phyloP scores from a whole-genome alignment of 2,329 filamentous ascomycete species.

The Rhinocladiella similis region DNA sequence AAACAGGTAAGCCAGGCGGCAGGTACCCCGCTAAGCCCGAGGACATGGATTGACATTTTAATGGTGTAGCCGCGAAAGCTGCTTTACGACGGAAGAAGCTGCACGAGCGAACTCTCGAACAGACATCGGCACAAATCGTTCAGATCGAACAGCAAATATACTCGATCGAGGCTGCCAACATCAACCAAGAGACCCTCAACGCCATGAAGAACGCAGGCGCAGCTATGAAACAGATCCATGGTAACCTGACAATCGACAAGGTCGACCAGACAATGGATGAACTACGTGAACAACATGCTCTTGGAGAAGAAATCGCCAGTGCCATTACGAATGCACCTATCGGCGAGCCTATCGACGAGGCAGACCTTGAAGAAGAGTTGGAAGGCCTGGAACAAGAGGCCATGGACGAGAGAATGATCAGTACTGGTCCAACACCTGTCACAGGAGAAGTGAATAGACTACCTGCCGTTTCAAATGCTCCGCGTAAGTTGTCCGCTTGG shows the following conservation, averaged over 20 bases:
- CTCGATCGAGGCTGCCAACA: constrained; percentile 95
- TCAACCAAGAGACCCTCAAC: constrained; percentile 93
- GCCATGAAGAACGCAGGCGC: constrained; percentile 89
- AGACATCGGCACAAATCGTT: constrained; percentile 84
- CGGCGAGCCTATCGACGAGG: constrained; percentile 75
- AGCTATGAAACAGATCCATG: constrained; percentile 93
- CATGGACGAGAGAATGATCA: constrained; percentile 90
- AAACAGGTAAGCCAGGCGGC: constrained; percentile 67
- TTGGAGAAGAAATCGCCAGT: constrained; percentile 88
- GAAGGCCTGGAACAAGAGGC: constrained; percentile 86
- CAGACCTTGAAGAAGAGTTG: constrained; percentile 81
- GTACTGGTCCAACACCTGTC: constrained; percentile 81
- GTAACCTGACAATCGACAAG: constrained; percentile 86
- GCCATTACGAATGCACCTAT: constrained; percentile 74
- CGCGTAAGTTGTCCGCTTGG: constrained; percentile 61
- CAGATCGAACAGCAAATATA: constrained; percentile 95
- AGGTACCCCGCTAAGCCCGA: not conserved
- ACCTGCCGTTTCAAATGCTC: constrained; percentile 71
- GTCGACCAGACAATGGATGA: constrained; percentile 95
- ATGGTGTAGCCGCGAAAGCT: constrained; percentile 73
- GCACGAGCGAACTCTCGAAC: constrained; percentile 86
- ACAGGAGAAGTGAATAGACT: constrained; percentile 74
- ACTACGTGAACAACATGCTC: constrained; percentile 85
- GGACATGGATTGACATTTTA: not conserved
- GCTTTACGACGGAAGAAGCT: constrained; percentile 92